phyloP scores from a whole-genome alignment of 352 stramenopile genomes.

The Globisporangium takayamanum region DNA sequence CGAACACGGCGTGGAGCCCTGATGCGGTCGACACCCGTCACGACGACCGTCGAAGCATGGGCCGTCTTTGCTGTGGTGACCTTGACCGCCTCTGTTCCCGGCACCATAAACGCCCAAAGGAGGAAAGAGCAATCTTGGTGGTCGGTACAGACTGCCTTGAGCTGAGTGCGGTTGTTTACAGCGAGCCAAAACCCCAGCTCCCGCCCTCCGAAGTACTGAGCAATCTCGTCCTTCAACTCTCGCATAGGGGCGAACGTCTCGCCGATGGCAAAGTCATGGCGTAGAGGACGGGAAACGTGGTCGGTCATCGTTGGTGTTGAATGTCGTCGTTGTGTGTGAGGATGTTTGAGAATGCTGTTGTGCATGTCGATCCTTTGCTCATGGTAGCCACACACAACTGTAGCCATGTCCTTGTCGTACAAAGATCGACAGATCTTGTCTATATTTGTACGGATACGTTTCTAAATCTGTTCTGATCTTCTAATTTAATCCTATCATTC shows the following conservation, averaged over 20 bases:
- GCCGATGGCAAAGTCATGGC: neutral
- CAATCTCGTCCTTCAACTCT: neutral
- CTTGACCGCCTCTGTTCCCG: neutral
- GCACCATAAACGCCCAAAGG: neutral
- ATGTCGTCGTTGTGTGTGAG: too few species aligned
- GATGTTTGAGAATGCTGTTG: too few species aligned
- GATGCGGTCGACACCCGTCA: neutral
- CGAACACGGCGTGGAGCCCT: neutral
- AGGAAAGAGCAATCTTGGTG: neutral
- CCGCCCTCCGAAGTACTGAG: neutral
- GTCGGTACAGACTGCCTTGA: neutral
- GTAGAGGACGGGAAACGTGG: neutral
- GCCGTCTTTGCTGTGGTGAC: neutral
- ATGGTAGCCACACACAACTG: too few species aligned
- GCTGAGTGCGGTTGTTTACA: neutral
- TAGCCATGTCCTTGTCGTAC: too few species aligned
- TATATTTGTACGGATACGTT: too few species aligned
- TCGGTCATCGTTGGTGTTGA: too few species aligned
- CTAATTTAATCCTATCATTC: too few species aligned
- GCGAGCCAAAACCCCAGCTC: neutral
- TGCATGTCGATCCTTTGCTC: too few species aligned
- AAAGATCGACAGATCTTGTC: too few species aligned
- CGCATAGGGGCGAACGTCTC: neutral
- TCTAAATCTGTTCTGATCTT: too few species aligned
- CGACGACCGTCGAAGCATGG: neutral